Conservation (phyloP, 2,329 filamentous ascomycete species). For the Chalara sp. region DNA sequence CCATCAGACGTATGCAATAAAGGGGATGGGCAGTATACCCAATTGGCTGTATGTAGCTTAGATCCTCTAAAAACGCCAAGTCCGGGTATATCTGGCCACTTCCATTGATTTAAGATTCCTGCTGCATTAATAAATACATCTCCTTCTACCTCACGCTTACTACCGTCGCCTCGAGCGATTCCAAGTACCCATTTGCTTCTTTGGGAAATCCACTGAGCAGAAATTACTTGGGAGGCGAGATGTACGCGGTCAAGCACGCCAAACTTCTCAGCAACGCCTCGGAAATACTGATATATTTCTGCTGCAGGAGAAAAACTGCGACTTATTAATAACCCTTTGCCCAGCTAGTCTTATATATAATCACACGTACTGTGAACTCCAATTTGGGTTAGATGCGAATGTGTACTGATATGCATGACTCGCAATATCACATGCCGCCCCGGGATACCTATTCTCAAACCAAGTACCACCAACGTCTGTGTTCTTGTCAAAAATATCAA, state of each 20-base stretch:
- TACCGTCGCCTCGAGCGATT: conserved; percentile 9
- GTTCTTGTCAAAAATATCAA: conserved; percentile 38
- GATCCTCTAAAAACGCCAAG: conserved; percentile 38
- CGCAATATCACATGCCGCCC: conserved; percentile 37
- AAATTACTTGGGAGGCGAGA: conserved; percentile 36
- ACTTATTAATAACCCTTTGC: too few species aligned
- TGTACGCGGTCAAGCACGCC: conserved; percentile 34
- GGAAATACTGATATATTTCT: conserved; percentile 31
- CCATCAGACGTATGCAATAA: too few species aligned
- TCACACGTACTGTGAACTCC: too few species aligned
- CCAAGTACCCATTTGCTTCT: conserved; percentile 35
- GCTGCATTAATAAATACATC: conserved; percentile 36
- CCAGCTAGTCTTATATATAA: too few species aligned
- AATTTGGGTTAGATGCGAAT: too few species aligned
- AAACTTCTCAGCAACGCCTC: conserved; percentile 26
- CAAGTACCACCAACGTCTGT: conserved; percentile 44
- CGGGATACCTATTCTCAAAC: conserved; percentile 51
- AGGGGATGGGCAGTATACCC: conserved; percentile 21
- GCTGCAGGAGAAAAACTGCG: conserved; percentile 30
- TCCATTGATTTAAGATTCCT: conserved; percentile 41
- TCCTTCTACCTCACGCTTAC: conserved; percentile 32
- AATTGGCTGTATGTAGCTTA: conserved; percentile 36
- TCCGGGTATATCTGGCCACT: conserved; percentile 38
- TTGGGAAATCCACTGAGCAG: conserved; percentile 36
- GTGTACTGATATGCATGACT: too few species aligned